Percentiles rank a stretch among this genome's conserved stretches.
These are phyloP conservation scores for Lichtheimia ramosa DNA, from an alignment of 371 early-diverging fungal genomes.

Conservation along the genomic window DNA sequence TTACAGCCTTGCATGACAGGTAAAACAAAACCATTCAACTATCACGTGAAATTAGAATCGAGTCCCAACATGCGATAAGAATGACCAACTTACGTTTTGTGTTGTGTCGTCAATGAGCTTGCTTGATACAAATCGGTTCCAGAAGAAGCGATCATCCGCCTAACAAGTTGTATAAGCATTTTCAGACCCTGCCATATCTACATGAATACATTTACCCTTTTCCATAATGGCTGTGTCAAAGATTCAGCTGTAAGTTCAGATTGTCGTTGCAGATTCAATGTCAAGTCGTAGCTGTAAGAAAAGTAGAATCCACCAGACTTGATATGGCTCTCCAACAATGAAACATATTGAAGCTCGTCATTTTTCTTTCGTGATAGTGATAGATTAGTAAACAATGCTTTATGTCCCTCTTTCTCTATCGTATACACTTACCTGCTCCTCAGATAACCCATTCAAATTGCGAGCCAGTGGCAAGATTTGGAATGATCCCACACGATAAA, in stretches of 20 bases:
- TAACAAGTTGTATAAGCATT: constrained; percentile 34
- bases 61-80: neutral
- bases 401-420: neutral
- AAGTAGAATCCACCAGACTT: constrained; percentile 76
- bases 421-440: constrained; percentile 7
- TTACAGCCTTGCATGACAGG: constrained; percentile 92
- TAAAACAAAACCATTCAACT: constrained; percentile 79
- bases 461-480: constrained; percentile 70
- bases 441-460: constrained; percentile 28
- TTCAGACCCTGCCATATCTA: constrained; percentile 26
- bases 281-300: constrained; percentile 85
- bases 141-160: constrained; percentile 91
- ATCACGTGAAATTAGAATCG: constrained; percentile 1
- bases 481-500: constrained; percentile 76
- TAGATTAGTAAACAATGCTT: neutral
- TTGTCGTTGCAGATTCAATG: constrained; percentile 81
- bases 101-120: constrained; percentile 62
- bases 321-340: constrained; percentile 72
- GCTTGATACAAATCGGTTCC: constrained; percentile 75
- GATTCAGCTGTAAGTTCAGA: constrained; percentile 24
- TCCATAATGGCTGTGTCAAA: constrained; percentile 33
- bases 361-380: constrained; percentile 7
- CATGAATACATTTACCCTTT: constrained; percentile 33
- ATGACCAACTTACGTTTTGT: constrained; percentile 6
- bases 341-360: constrained; percentile 73